Evolutionary conservation across 176 grass and related monocot genomes (phyloP), one percentile per base, ranked within the genome.

Genomic region (Oryza officinalis): DNA sequence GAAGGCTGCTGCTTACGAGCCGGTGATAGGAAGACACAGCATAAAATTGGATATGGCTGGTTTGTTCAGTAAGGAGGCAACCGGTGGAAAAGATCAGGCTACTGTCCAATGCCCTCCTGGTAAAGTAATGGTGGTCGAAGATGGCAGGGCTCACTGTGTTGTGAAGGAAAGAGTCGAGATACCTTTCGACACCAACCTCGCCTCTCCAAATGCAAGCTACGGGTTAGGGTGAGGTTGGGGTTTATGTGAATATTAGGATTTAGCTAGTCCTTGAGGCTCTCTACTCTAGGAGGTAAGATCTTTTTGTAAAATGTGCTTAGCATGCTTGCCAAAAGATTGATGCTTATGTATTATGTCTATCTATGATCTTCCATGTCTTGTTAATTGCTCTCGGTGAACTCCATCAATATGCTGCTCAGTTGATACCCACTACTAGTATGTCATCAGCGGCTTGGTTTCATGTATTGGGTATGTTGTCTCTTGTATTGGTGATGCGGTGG

Each of bases 81-180:
- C 3, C 9, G 1, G 31, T 26, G 22, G 27, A 70, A 63, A n/a
- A 33, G 28, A 60, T 44, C 10, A 3, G 13, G 30, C 25, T 23
- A 37, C 33, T 68, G 26, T 86, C 6, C 67, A 81, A 27, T 98
- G 95, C 79, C 95, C 89, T 18, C 84, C 76, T 5, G 95, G 91
- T 28, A 91, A 95, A 66, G 72, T 90, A 66, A 54, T 95, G 83
- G 76, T 95, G 5, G 2, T 93, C 10, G 89, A 91, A 82, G 59
- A 92, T 15, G 96, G 96, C 35, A 82, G 88, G 61, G 85, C 65
- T 8, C 88, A 80, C 65, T 98, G 93, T 22, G 44, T 98, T 26
- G 96, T 93, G 23, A 98, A 92, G 86, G 93, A 94, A 80, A 71
- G 96, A 27, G 74, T 98, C 3, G 91, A 94, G 75, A 50, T 94